phyloP scores from a whole-genome alignment of 371 early-diverging fungal species.

The Batrachochytrium dendrobatidis region DNA sequence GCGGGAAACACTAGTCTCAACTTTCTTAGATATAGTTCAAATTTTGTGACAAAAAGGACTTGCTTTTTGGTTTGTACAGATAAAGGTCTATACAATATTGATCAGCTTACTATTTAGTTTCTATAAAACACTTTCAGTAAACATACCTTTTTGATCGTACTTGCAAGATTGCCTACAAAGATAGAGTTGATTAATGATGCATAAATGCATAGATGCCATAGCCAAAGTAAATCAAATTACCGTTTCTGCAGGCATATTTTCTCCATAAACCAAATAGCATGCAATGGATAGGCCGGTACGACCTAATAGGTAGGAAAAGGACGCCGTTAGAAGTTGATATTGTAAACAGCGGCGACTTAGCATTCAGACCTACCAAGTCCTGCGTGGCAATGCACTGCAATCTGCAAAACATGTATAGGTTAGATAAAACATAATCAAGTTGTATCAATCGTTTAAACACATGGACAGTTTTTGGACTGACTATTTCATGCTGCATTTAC shows the following conservation, averaged over 20 bases:
- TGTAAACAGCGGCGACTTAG: neutral
- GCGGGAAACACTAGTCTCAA: conserved; percentile 19
- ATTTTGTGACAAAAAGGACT: conserved; percentile 22
- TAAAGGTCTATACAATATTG: conserved; percentile 17
- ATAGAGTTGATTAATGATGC: neutral
- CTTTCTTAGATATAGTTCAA: conserved; percentile 20
- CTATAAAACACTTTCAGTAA: neutral
- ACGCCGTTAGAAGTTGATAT: neutral
- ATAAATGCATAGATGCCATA: neutral
- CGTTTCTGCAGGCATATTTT: conserved; percentile 15
- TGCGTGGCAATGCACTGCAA: conserved; percentile 47
- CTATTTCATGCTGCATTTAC: no score
- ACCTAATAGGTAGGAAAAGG: conserved; percentile 13
- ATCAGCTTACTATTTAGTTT: neutral
- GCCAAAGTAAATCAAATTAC: conserved; percentile 8
- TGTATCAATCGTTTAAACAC: no score
- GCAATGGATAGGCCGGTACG: conserved; percentile 43
- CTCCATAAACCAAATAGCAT: conserved; percentile 35
- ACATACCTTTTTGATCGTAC: conserved; percentile 16
- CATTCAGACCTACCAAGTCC: conserved; percentile 24
- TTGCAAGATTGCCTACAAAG: conserved; percentile 15
- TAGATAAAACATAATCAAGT: no score
- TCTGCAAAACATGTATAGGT: conserved; percentile 10
- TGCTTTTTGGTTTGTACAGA: conserved; percentile 41
- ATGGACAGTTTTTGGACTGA: no score